Evolutionary conservation across 208 protist species (phyloP).

Genomic region (Acanthamoeba triangularis): DNA sequence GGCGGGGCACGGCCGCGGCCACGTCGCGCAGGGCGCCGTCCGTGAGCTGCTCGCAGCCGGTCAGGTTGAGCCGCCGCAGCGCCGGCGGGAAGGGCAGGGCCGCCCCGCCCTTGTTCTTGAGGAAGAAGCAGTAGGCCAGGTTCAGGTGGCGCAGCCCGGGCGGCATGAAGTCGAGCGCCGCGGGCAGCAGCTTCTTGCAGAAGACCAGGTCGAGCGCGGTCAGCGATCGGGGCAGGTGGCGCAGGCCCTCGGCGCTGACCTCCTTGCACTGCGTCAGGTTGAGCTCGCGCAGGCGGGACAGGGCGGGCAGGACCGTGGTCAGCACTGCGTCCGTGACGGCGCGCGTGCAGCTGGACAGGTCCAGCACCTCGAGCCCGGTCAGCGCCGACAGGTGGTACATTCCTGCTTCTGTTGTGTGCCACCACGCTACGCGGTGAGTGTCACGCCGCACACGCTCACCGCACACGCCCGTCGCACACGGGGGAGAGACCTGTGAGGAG

Average conservation of each 20-base stretch:
- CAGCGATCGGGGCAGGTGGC: background rate
- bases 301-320: background rate
- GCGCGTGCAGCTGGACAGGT: background rate
- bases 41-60: background rate
- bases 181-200: background rate
- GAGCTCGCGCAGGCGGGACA: background rate
- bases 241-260: background rate
- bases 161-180: background rate
- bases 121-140: conserved; percentile 14
- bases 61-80: background rate
- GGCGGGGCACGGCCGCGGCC: background rate
- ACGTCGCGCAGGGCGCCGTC: background rate
- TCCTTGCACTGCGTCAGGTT: background rate
- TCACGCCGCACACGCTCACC: too few relatives aligned
- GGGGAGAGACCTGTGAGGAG: background rate
- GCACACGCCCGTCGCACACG: too few relatives aligned
- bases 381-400: background rate
- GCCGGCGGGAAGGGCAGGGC: background rate
- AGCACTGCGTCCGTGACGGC: background rate
- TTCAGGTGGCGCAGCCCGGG: background rate
- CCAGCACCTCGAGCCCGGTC: background rate
- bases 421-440: too few relatives aligned
- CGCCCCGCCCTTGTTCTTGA: background rate
- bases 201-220: background rate
- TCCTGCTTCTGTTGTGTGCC: background rate